A percentile compares a stretch with the other conserved stretches of the same genome.
These are phyloP conservation scores for Coemansia sp. DNA, from an alignment of 192 early-diverging fungal genomes.

Conservation along the genomic window DNA sequence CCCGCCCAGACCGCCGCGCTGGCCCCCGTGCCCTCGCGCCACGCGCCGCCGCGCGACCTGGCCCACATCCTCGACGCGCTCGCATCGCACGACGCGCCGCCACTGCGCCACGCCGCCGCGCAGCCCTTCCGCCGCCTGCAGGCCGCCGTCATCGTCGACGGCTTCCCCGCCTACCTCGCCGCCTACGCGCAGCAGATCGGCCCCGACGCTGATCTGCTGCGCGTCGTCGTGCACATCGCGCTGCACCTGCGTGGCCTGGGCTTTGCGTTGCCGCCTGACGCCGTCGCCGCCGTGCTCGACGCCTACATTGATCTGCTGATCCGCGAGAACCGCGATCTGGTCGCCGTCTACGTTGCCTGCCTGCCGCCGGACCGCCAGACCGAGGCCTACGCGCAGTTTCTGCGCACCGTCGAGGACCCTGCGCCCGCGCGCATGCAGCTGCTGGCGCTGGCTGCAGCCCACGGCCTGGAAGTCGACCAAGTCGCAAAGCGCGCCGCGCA, in stretches of 20 bases:
- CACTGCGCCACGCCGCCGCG: slow-evolving; percentile 20
- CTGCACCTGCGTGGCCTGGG: slow-evolving; percentile 66
- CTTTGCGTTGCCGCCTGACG: slow-evolving; percentile 43
- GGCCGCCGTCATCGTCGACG: slow-evolving; percentile 19
- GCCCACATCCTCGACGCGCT: slow-evolving; percentile 27
- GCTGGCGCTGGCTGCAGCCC: slow-evolving; percentile 40
- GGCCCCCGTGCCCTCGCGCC: slow-evolving; percentile 36
- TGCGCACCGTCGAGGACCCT: slow-evolving; percentile 40
- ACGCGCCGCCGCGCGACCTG: slow-evolving; percentile 22
- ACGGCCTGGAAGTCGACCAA: slow-evolving; percentile 46
- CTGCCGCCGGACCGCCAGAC: slow-evolving; percentile 54
- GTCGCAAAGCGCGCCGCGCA: slow-evolving; percentile 52
- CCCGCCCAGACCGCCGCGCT: slow-evolving; percentile 31
- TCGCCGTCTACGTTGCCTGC: slow-evolving; percentile 59
- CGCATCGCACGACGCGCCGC: slow-evolving; percentile 19
- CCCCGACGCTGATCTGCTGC: slow-evolving; percentile 55
- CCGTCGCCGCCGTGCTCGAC: slow-evolving; percentile 58
- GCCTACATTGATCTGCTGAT: slow-evolving; percentile 58
- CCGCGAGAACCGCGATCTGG: slow-evolving; percentile 41
- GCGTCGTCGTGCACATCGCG: slow-evolving; percentile 71
- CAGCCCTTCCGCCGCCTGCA: slow-evolving; percentile 43
- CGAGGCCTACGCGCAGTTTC: slow-evolving; percentile 58
- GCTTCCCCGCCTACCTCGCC: slow-evolving; percentile 22
- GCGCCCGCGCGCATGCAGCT: slow-evolving; percentile 42
- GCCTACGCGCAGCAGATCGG: slow-evolving; percentile 16